Evolutionary conservation across 208 protist species (phyloP).

Genomic region (Leishmania turanica): DNA sequence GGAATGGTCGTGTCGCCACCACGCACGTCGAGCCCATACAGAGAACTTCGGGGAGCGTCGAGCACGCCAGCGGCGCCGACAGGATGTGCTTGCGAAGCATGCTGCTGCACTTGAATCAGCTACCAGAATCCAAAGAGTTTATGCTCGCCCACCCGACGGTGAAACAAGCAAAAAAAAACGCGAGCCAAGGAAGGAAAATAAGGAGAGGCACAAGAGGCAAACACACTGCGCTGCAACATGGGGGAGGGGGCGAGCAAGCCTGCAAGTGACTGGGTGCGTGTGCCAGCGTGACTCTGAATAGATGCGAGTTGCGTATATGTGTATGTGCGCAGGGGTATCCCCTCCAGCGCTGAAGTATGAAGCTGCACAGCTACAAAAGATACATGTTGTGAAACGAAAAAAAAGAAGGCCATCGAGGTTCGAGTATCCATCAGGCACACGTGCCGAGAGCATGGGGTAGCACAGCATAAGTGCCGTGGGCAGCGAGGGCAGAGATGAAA

Average conservation of each 20-base stretch:
- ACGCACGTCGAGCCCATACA: slow-evolving; percentile 3
- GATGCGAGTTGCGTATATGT: background rate
- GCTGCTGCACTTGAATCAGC: background rate
- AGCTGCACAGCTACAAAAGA: background rate
- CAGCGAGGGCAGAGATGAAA: background rate
- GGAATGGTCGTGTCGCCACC: slow-evolving; percentile 6
- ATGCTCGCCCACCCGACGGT: background rate
- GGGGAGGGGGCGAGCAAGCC: background rate
- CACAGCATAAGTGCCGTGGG: background rate
- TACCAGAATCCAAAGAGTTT: background rate
- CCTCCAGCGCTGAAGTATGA: background rate
- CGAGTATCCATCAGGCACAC: background rate
- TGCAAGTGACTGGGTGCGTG: background rate
- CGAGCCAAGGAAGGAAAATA: background rate
- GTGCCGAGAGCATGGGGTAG: background rate
- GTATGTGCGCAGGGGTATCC: background rate
- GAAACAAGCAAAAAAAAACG: background rate
- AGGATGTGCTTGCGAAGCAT: slow-evolving; percentile 26
- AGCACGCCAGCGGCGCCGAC: background rate
- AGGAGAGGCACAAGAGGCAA: background rate
- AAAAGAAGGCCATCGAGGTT: background rate
- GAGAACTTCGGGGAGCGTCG: background rate
- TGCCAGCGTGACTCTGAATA: background rate
- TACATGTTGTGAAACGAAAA: background rate
- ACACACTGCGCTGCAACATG: background rate